phyloP scores from a whole-genome alignment of 1,139 yeast genomes.

The Blastobotrys arbuscula region DNA sequence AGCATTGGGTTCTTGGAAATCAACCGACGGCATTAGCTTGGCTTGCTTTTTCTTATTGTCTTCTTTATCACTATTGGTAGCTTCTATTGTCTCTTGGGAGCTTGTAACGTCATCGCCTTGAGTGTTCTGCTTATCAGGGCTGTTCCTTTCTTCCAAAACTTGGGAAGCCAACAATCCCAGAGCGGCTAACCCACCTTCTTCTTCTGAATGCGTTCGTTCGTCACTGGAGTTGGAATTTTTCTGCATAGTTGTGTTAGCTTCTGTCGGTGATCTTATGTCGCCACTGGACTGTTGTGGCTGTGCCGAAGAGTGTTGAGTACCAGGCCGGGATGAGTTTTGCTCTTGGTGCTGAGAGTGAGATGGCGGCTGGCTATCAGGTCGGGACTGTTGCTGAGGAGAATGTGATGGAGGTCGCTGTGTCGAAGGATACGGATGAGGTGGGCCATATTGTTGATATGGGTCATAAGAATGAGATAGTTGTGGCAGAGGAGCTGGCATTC shows the following conservation, averaged over 20 bases:
- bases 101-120: constrained; percentile 13
- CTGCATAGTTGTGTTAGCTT: too few species aligned
- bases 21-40: constrained; percentile 25
- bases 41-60: constrained; percentile 10
- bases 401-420: not conserved
- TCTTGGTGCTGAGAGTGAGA: constrained; percentile 16
- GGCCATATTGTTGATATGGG: not conserved
- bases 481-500: not conserved
- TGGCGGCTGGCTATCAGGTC: too few species aligned
- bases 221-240: not conserved
- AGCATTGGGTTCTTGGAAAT: constrained; percentile 14
- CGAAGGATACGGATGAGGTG: not conserved
- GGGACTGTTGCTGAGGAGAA: too few species aligned
- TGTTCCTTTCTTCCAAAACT: constrained; percentile 23
- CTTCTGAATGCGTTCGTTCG: not conserved
- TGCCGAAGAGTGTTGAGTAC: constrained; percentile 3
- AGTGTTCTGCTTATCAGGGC: not conserved
- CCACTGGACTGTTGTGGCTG: constrained; percentile 5
- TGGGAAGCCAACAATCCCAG: constrained; percentile 35
- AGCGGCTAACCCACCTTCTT: constrained; percentile 26
- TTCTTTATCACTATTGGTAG: not conserved
- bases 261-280: too few species aligned
- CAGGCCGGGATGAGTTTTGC: too few species aligned
- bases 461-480: not conserved
- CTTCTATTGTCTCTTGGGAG: not conserved